Evolutionary conservation across 225 moss, liverwort and hornwort species (phyloP).

Genomic region (Lunularia cruciata): DNA sequence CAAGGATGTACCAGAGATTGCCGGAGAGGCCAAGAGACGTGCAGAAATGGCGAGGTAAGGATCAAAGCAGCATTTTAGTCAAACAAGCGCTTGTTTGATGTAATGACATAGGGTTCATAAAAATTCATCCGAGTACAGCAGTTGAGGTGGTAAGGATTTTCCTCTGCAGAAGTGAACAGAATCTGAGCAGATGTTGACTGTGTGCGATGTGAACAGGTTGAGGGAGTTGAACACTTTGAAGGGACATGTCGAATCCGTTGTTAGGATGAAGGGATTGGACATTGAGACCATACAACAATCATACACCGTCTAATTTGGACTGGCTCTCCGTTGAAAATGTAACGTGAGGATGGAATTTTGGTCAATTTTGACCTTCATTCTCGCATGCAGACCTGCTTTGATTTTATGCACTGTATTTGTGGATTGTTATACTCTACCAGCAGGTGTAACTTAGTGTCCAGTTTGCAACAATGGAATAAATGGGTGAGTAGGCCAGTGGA

Average conservation of each 20-base stretch:
- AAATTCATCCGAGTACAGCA: too few species aligned
- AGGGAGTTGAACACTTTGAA: slow-evolving; percentile 74
- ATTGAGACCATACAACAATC: slow-evolving; percentile 69
- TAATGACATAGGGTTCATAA: too few species aligned
- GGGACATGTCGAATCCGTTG: slow-evolving; percentile 84
- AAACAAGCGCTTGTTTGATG: too few species aligned
- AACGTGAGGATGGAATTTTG: not conserved
- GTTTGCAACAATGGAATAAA: slow-evolving; percentile 12
- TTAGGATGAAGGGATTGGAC: slow-evolving; percentile 71
- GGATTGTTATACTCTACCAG: not conserved
- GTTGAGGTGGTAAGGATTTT: too few species aligned
- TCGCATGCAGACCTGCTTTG: not conserved
- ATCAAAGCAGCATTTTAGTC: too few species aligned
- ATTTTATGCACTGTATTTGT: not conserved
- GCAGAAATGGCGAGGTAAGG: slow-evolving; percentile 50
- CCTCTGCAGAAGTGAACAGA: too few species aligned
- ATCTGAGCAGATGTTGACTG: too few species aligned
- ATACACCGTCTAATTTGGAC: slow-evolving; percentile 54
- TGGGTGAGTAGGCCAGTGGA: slow-evolving; percentile 19
- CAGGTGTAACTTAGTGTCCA: slow-evolving; percentile 7
- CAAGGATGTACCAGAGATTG: slow-evolving; percentile 35
- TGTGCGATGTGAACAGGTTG: slow-evolving; percentile 47
- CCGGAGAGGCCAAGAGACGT: slow-evolving; percentile 43
- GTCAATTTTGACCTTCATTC: not conserved
- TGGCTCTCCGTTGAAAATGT: not conserved